These are phyloP conservation scores for Closterium sp. DNA, from an alignment of 139 green algal species.

Conservation along the genomic window DNA sequence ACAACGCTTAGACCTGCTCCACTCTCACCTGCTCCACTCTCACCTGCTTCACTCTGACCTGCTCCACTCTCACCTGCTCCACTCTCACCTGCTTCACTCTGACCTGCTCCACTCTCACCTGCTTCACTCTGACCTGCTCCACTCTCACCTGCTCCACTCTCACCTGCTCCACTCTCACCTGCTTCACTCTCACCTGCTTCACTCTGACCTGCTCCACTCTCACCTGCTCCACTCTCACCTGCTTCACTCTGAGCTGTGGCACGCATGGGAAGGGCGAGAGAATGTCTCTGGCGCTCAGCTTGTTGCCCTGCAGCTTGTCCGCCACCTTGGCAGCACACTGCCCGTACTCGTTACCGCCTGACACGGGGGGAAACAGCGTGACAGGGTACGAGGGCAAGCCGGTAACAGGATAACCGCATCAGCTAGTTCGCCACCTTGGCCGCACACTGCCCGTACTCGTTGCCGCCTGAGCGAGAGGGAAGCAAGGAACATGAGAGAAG, in stretches of 20 bases:
- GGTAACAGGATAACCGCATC: conserved; percentile 21
- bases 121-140: too few species aligned
- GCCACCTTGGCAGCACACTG: conserved; percentile 66
- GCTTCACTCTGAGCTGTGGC: conserved; percentile 51
- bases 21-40: too few species aligned
- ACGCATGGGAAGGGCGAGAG: conserved; percentile 56
- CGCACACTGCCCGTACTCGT: conserved; percentile 87
- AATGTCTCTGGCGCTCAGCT: conserved; percentile 58
- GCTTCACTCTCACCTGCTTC: background rate
- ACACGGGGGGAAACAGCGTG: conserved; percentile 24
- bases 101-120: too few species aligned
- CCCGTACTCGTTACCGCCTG: conserved; percentile 90
- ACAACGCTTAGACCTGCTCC: too few species aligned
- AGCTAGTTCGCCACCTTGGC: conserved; percentile 13
- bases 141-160: too few species aligned
- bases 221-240: conserved; percentile 40
- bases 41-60: too few species aligned
- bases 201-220: background rate
- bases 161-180: too few species aligned
- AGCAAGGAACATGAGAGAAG: background rate
- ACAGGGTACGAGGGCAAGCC: background rate
- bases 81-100: too few species aligned
- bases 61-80: too few species aligned
- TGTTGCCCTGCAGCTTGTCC: conserved; percentile 20
- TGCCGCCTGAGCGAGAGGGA: conserved; percentile 68